A percentile compares a stretch with the other conserved stretches of the same genome.
These are phyloP conservation scores for Trametes cubensis DNA, from an alignment of 768 basidiomycete species.

Conservation along the genomic window DNA sequence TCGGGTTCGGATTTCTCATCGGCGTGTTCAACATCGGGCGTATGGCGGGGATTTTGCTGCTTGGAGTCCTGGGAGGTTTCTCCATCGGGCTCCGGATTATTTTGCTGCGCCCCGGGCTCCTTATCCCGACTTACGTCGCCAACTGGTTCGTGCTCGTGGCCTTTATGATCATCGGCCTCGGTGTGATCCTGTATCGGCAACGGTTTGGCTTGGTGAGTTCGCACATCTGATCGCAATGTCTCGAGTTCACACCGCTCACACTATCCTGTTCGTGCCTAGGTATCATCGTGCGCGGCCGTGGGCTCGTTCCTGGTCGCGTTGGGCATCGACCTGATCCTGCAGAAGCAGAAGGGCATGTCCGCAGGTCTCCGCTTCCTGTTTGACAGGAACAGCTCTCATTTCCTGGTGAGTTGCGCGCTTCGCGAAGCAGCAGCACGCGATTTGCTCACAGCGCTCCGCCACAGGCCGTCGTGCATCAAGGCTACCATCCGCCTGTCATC, in stretches of 20 bases:
- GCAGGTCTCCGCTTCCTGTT: constrained; percentile 63
- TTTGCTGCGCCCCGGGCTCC: constrained; percentile 51
- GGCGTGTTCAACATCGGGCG: constrained; percentile 58
- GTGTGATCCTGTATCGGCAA: constrained; percentile 48
- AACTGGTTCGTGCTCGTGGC: constrained; percentile 59
- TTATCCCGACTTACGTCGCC: constrained; percentile 44
- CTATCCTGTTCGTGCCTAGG: constrained; percentile 41
- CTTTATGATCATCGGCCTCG: constrained; percentile 46
- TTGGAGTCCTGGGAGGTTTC: constrained; percentile 58
- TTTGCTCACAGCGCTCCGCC: constrained; percentile 1
- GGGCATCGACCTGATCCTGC: constrained; percentile 57
- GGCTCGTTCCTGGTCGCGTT: constrained; percentile 64
- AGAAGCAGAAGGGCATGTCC: constrained; percentile 64
- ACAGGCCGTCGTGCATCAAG: constrained; percentile 50
- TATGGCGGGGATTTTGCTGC: constrained; percentile 45
- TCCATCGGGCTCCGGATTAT: constrained; percentile 58
- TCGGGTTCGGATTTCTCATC: constrained; percentile 51
- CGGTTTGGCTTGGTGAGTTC: constrained; percentile 53
- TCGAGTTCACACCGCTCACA: not conserved
- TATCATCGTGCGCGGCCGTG: constrained; percentile 49
- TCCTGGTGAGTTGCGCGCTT: constrained; percentile 42
- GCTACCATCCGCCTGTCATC: constrained; percentile 52
- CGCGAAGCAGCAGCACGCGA: not conserved
- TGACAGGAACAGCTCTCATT: constrained; percentile 62
- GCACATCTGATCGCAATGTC: not conserved